Conservation (phyloP, 1,139 yeast species). For the Protomyces inouyei region DNA sequence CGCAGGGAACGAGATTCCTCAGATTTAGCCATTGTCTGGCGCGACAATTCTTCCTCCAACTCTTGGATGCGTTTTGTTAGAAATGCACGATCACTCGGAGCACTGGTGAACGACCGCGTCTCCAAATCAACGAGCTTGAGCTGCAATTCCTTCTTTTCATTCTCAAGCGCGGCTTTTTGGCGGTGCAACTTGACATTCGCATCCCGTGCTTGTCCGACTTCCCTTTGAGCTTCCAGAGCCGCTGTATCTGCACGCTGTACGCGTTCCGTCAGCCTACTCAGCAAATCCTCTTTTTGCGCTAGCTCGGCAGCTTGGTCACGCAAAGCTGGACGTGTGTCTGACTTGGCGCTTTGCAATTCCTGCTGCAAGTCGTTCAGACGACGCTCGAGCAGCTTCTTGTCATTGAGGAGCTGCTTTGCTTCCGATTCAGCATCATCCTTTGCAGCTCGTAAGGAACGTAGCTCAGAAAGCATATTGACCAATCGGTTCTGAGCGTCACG, state of each 20-base stretch:
- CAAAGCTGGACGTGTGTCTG: slow-evolving; percentile 13
- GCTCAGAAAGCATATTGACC: slow-evolving; percentile 39
- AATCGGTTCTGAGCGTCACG: slow-evolving; percentile 42
- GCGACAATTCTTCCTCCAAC: slow-evolving; percentile 42
- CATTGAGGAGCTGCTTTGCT: slow-evolving; percentile 41
- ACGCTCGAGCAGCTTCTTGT: slow-evolving; percentile 41
- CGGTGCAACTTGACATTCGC: slow-evolving; percentile 36
- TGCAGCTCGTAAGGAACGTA: slow-evolving; percentile 35
- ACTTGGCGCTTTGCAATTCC: slow-evolving; percentile 35
- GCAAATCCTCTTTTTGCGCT: slow-evolving; percentile 26
- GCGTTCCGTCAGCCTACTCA: slow-evolving; percentile 29
- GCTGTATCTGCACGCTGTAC: slow-evolving; percentile 30
- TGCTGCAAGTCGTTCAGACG: slow-evolving; percentile 38
- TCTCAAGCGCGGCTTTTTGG: slow-evolving; percentile 35
- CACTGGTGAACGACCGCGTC: slow-evolving; percentile 31
- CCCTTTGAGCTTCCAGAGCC: slow-evolving; percentile 31
- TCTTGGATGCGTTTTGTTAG: slow-evolving; percentile 34
- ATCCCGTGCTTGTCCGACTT: slow-evolving; percentile 36
- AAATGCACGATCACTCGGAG: slow-evolving; percentile 17
- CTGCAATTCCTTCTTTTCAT: slow-evolving; percentile 38
- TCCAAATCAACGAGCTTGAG: slow-evolving; percentile 39
- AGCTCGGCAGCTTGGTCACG: not conserved
- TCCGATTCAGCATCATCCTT: slow-evolving; percentile 37
- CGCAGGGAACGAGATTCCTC: slow-evolving; percentile 40
- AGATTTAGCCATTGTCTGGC: slow-evolving; percentile 39